Evolutionary conservation across 257 asterid species (phyloP), one percentile per base, ranked within the genome.

Genomic region (Datura wrightii): DNA sequence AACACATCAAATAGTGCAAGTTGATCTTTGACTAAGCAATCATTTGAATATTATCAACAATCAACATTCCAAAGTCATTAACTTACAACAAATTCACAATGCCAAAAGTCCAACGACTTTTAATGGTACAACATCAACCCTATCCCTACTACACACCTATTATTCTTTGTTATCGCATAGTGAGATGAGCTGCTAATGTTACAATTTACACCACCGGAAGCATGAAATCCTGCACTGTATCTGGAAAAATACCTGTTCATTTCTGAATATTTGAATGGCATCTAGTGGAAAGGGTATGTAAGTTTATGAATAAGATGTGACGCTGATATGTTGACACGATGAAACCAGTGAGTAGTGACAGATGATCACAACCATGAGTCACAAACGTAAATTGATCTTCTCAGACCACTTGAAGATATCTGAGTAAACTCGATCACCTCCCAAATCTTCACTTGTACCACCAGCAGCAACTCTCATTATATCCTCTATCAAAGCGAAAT

Each of bases 331-430:
- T 58, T 18, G 48, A 70, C 56, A 19, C 7, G 2, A 8, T 7
- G 44, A 67, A 70, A 16, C 79, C 3, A 48, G 60, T 54, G 41
- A 85, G 50, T 2, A 10, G 11, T 5, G 60, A 19, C 15, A 67
- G 46, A 53, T 46, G 44, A 34, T 80, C 63, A 18, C 15, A 24
- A 18, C 34, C 8, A 56, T 11, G 50, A 54, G 42, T 89, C 88
- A 93, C 11, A 94, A 87, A 52, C 86, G 91, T 13, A 95, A 86
- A 39, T 92, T 85, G 52, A 95, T 93, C 90, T 86, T 95, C 80
- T 93, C 93, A 39, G 98, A 86, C 97, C 98, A 95, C 82, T 92
- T 86, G 90, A 92, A 93, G 79, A 95, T 92, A 85, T 89, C 94
- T 1, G 98, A 93, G 86, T 87, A 88, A 13, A 94, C 96, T 6